phyloP scores from a whole-genome alignment of 2,329 filamentous ascomycete genomes.

The Penicillium sp. region DNA sequence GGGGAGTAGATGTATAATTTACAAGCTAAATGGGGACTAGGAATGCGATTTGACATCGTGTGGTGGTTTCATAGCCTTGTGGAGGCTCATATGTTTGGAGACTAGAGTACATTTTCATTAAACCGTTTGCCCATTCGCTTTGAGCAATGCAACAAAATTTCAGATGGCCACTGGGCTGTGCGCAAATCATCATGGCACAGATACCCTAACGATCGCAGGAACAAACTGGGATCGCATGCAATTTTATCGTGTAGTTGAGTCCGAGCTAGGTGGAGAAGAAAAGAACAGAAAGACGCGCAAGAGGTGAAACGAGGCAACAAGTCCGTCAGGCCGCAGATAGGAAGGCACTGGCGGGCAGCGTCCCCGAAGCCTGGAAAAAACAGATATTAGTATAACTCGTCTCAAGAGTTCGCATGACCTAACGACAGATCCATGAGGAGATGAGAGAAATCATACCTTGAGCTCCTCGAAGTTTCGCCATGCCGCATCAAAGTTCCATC shows the following conservation, averaged over 20 bases:
- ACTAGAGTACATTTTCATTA: conserved; percentile 14
- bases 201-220: not conserved
- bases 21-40: not conserved
- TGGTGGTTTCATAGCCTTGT: conserved; percentile 5
- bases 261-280: not conserved
- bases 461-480: conserved; percentile 68
- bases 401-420: not conserved
- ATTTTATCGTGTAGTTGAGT: not conserved
- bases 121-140: conserved; percentile 26
- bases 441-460: conserved; percentile 49
- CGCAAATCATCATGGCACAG: conserved; percentile 7
- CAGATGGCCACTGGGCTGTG: conserved; percentile 5
- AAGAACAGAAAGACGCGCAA: too few species aligned
- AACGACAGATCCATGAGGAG: too few species aligned
- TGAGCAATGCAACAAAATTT: conserved; percentile 26
- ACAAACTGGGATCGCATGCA: not conserved
- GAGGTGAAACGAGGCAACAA: not conserved
- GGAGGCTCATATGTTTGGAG: conserved; percentile 8
- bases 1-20: too few species aligned
- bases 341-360: conserved; percentile 49
- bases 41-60: conserved; percentile 2
- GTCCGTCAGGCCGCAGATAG: conserved; percentile 20
- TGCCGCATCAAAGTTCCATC: conserved; percentile 74
- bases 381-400: conserved; percentile 16
- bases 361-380: conserved; percentile 26